Evolutionary conservation across 345 rosid species (phyloP).

Genomic region (Moricandia arvensis): DNA sequence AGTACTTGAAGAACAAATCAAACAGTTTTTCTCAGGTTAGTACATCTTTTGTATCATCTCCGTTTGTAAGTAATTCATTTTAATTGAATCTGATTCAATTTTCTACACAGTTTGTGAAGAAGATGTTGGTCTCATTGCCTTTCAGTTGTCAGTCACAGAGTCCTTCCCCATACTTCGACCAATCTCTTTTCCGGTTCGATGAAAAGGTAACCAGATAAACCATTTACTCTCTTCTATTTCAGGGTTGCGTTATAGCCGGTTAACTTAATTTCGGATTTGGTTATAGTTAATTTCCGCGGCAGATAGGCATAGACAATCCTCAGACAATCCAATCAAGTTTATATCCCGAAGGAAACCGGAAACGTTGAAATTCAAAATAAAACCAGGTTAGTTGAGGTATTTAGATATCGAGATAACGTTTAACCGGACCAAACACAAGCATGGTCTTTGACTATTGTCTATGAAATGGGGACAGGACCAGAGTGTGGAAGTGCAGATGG

Average conservation of each 20-base stretch:
- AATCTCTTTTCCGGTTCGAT: constrained; percentile 84
- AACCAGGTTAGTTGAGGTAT: constrained; percentile 57
- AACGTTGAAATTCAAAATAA: constrained; percentile 77
- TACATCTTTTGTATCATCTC: constrained; percentile 1
- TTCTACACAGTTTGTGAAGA: constrained; percentile 68
- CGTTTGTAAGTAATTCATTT: not conserved
- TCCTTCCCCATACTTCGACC: constrained; percentile 99
- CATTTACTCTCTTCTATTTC: not conserved
- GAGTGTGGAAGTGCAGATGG: constrained; percentile 70
- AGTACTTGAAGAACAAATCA: constrained; percentile 63
- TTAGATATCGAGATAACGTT: not conserved
- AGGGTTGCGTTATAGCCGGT: not conserved
- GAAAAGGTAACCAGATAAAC: constrained; percentile 61
- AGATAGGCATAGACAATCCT: constrained; percentile 67
- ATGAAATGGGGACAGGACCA: constrained; percentile 58
- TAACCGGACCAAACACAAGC: not conserved
- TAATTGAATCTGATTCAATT: not conserved
- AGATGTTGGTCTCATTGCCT: constrained; percentile 79
- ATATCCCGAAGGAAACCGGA: constrained; percentile 63
- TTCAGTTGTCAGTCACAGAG: constrained; percentile 84
- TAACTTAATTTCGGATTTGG: not conserved
- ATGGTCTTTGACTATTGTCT: not conserved
- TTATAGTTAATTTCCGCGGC: constrained; percentile 81
- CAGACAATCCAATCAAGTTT: constrained; percentile 89
- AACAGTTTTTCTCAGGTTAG: constrained; percentile 59